Evolutionary conservation across 495 filamentous ascomycete genomes (phyloP).

Genomic region (Zalerion maritima): DNA sequence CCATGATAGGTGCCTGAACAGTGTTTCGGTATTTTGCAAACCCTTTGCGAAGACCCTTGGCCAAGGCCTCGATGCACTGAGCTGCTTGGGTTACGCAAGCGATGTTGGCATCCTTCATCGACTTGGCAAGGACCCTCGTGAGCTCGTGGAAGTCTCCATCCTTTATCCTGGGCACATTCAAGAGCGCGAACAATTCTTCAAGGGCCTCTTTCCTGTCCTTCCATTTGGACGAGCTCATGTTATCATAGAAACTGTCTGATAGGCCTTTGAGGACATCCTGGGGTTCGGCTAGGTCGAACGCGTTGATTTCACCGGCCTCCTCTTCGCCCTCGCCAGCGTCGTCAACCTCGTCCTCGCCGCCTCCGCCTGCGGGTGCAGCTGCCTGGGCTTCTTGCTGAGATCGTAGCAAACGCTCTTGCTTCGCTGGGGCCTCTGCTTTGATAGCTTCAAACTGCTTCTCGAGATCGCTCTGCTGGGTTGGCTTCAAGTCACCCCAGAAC

Average conservation of each 20-base stretch:
- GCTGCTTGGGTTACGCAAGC: constrained; percentile 87
- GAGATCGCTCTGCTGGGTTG: constrained; percentile 85
- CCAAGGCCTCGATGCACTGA: constrained; percentile 85
- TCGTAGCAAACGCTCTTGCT: constrained; percentile 78
- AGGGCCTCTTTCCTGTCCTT: constrained; percentile 94
- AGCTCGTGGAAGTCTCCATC: constrained; percentile 81
- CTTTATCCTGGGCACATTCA: constrained; percentile 86
- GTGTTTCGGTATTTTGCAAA: constrained; percentile 69
- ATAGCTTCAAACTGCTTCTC: constrained; percentile 89
- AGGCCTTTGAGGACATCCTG: constrained; percentile 79
- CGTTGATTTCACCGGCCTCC: constrained; percentile 59
- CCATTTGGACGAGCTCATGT: constrained; percentile 83
- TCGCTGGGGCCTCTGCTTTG: constrained; percentile 74
- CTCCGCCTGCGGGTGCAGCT: constrained; percentile 41
- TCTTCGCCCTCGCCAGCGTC: constrained; percentile 52
- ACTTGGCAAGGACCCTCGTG: constrained; percentile 68
- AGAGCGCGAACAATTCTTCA: constrained; percentile 58
- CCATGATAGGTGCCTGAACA: constrained; percentile 77
- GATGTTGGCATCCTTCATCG: constrained; percentile 98
- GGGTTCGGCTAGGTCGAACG: constrained; percentile 79
- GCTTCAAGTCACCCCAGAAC: constrained; percentile 93
- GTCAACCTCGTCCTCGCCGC: constrained; percentile 40
- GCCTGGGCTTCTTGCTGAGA: constrained; percentile 78
- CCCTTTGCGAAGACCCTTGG: constrained; percentile 65
- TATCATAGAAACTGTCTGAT: constrained; percentile 66